Evolutionary conservation across 1,284 basidiomycete species (phyloP).

Genomic region (Apiotrichum laibachii): DNA sequence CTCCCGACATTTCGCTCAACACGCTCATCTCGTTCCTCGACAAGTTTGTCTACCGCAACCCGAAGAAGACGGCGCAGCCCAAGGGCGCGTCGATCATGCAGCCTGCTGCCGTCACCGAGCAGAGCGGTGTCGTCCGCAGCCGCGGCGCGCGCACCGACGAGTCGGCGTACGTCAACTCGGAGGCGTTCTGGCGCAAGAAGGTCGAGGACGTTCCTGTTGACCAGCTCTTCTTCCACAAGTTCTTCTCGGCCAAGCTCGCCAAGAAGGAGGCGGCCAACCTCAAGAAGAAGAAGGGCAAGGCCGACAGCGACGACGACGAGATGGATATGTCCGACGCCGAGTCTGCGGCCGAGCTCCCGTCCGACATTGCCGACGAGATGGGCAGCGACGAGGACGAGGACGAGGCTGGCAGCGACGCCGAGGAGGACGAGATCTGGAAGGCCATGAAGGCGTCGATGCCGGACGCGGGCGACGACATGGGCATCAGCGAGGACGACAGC

Average conservation of each 20-base stretch:
- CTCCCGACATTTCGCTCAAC: constrained; percentile 85
- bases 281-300: constrained; percentile 46
- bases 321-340: constrained; percentile 20
- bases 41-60: constrained; percentile 88
- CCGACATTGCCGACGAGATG: constrained; percentile 28
- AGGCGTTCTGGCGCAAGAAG: constrained; percentile 71
- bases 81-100: constrained; percentile 92
- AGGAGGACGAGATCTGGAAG: constrained; percentile 80
- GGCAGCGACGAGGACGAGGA: constrained; percentile 32
- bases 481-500: constrained; percentile 63
- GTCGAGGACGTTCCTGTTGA: constrained; percentile 79
- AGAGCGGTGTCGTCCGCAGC: constrained; percentile 66
- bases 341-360: constrained; percentile 15
- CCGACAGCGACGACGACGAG: constrained; percentile 28
- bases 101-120: constrained; percentile 68
- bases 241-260: constrained; percentile 57
- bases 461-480: constrained; percentile 56
- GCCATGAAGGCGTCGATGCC: constrained; percentile 82
- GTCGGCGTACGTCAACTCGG: constrained; percentile 56
- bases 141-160: constrained; percentile 60
- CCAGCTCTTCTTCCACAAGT: constrained; percentile 64
- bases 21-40: constrained; percentile 91
- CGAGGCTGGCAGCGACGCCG: constrained; percentile 52
- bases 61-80: constrained; percentile 70
- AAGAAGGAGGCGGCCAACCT: constrained; percentile 53